These are phyloP conservation scores for Pontederia paniculata DNA, from an alignment of 176 grass and related monocot species.

Conservation along the genomic window DNA sequence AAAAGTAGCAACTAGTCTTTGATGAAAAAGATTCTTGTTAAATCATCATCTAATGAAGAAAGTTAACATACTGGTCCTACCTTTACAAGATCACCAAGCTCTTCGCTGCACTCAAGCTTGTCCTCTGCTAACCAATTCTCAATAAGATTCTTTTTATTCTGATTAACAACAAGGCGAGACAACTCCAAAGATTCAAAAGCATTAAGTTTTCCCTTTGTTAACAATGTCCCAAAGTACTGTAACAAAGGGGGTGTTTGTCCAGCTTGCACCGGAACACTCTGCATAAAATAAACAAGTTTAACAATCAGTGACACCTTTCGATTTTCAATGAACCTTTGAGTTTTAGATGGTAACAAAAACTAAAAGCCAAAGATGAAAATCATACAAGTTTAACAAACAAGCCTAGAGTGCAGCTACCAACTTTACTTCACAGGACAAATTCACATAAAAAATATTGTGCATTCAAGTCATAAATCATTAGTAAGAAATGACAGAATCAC, in stretches of 20 bases:
- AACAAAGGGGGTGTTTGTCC: constrained; percentile 11
- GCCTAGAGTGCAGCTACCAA: not conserved
- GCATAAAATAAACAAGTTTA: not conserved
- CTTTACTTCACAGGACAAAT: not conserved
- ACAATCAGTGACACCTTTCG: too few relatives aligned
- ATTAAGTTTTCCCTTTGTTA: constrained; percentile 36
- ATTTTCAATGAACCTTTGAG: too few relatives aligned
- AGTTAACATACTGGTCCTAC: constrained; percentile 16
- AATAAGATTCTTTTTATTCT: constrained; percentile 1
- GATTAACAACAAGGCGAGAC: not conserved
- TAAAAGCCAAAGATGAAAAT: too few relatives aligned
- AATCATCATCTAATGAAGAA: constrained; percentile 38
- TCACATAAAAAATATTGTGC: not conserved
- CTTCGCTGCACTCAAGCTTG: constrained; percentile 23
- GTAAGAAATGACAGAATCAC: not conserved
- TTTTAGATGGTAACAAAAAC: not conserved
- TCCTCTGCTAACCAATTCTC: constrained; percentile 3
- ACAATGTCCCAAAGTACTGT: not conserved
- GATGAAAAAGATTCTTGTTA: constrained; percentile 18
- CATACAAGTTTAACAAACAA: not conserved
- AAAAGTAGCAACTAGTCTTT: not conserved
- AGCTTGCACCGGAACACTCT: constrained; percentile 2
- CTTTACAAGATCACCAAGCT: constrained; percentile 88
- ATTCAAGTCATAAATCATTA: too few relatives aligned
- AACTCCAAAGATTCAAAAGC: not conserved